Conservation (phyloP, 768 basidiomycete genomes). For the Stropharia rugosoannulata region DNA sequence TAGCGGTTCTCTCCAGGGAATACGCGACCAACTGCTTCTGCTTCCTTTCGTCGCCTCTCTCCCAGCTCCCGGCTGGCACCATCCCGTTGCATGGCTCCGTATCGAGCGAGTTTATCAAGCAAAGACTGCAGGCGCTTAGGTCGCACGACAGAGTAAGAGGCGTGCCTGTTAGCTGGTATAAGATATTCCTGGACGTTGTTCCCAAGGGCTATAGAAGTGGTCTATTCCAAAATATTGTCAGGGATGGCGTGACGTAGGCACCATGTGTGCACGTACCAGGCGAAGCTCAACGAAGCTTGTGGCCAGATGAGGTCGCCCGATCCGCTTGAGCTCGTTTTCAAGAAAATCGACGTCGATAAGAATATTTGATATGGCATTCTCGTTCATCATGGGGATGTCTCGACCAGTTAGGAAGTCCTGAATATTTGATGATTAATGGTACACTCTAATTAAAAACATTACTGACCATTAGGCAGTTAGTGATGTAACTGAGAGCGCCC, state of each 20-base stretch:
- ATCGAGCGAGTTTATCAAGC: constrained; percentile 77
- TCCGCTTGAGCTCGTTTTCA: constrained; percentile 79
- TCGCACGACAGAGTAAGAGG: constrained; percentile 63
- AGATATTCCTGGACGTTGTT: constrained; percentile 81
- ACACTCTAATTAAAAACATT: background rate
- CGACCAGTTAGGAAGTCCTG: constrained; percentile 80
- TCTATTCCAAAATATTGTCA: constrained; percentile 37
- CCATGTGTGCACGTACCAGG: constrained; percentile 44
- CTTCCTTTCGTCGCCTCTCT: constrained; percentile 74
- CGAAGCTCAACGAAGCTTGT: constrained; percentile 80
- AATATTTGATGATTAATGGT: background rate
- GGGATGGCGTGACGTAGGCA: background rate
- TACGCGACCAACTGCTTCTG: constrained; percentile 72
- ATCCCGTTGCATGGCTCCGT: constrained; percentile 64
- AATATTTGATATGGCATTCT: constrained; percentile 85
- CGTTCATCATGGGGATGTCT: constrained; percentile 78
- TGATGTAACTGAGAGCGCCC: constrained; percentile 85
- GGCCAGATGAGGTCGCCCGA: constrained; percentile 68
- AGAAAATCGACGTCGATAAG: constrained; percentile 86
- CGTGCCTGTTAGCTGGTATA: constrained; percentile 64
- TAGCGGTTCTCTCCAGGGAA: constrained; percentile 68
- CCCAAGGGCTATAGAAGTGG: constrained; percentile 67
- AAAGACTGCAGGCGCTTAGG: constrained; percentile 71
- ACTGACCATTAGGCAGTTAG: constrained; percentile 84
- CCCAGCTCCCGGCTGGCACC: constrained; percentile 58